Percentiles rank a stretch among this genome's conserved stretches.
Conservation (phyloP, 228 moss, liverwort and hornwort species). For the Sphagnum fallax region DNA sequence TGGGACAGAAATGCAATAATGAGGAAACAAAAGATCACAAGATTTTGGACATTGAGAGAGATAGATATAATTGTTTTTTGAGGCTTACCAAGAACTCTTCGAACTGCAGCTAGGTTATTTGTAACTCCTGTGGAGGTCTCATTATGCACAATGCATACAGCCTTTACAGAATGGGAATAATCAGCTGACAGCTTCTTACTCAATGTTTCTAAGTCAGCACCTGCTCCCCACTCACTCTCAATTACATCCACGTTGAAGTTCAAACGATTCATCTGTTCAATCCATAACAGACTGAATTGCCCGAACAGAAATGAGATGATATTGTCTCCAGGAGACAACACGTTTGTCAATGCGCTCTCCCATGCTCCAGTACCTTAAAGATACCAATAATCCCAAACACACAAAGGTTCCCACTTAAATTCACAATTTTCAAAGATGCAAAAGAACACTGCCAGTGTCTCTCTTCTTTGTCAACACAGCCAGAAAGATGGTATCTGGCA, state of each 20-base stretch:
- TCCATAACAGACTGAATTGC: conserved; percentile 94
- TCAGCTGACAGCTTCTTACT: conserved; percentile 60
- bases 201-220: conserved; percentile 41
- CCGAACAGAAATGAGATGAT: conserved; percentile 79
- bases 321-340: conserved; percentile 84
- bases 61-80: background rate
- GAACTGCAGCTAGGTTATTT: conserved; percentile 80
- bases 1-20: background rate
- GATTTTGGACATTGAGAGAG: too few relatives aligned
- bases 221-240: conserved; percentile 86
- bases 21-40: too few relatives aligned
- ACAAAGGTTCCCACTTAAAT: background rate
- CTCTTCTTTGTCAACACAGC: too few relatives aligned
- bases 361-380: conserved; percentile 81
- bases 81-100: conserved; percentile 51
- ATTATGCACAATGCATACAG: conserved; percentile 87
- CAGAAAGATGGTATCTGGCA: too few relatives aligned
- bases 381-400: background rate
- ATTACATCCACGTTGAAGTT: conserved; percentile 86
- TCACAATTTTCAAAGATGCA: background rate
- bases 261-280: conserved; percentile 91
- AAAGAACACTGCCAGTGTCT: too few relatives aligned
- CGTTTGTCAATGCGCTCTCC: conserved; percentile 96
- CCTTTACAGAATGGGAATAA: conserved; percentile 58
- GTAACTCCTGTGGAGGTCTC: conserved; percentile 98